Evolutionary conservation across 768 basidiomycete species (phyloP).

Genomic region (Leucocoprinus sp.): DNA sequence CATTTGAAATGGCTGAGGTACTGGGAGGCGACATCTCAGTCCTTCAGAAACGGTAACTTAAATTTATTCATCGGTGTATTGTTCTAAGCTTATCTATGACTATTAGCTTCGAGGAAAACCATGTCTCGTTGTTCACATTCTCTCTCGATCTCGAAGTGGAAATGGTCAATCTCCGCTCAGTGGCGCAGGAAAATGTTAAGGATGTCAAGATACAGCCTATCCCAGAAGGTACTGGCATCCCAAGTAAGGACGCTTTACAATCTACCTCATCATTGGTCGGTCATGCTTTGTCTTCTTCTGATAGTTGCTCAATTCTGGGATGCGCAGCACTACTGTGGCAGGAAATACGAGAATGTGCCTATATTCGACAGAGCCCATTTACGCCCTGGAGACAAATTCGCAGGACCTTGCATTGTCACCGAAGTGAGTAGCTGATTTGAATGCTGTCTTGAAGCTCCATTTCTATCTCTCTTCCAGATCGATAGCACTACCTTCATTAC

Average conservation of each 20-base stretch:
- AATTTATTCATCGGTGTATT: too few species aligned
- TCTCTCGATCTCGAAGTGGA: conserved; percentile 19
- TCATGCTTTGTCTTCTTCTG: too few species aligned
- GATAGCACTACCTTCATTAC: conserved; percentile 21
- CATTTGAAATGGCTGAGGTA: conserved; percentile 16
- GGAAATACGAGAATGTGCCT: conserved; percentile 16
- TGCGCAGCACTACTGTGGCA: conserved; percentile 16
- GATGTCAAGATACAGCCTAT: conserved; percentile 2
- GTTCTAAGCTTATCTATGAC: neutral
- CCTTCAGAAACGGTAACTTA: conserved; percentile 8
- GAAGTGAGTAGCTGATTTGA: conserved; percentile 13
- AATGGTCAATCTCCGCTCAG: conserved; percentile 18
- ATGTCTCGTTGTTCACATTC: conserved; percentile 20
- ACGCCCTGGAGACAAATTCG: conserved; percentile 16
- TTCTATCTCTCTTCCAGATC: conserved; percentile 7
- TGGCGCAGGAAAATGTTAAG: conserved; percentile 15
- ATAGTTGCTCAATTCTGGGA: neutral
- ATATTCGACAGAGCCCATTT: conserved; percentile 19
- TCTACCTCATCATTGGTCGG: conserved; percentile 4
- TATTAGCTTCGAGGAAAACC: conserved; percentile 17
- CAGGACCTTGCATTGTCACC: conserved; percentile 20
- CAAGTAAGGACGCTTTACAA: neutral
- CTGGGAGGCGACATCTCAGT: conserved; percentile 12
- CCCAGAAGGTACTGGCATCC: neutral
- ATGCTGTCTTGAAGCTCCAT: neutral